Percentiles rank a stretch among this genome's conserved stretches.
Conservation (phyloP, 805 yeast species). For the Candida easanensis region DNA sequence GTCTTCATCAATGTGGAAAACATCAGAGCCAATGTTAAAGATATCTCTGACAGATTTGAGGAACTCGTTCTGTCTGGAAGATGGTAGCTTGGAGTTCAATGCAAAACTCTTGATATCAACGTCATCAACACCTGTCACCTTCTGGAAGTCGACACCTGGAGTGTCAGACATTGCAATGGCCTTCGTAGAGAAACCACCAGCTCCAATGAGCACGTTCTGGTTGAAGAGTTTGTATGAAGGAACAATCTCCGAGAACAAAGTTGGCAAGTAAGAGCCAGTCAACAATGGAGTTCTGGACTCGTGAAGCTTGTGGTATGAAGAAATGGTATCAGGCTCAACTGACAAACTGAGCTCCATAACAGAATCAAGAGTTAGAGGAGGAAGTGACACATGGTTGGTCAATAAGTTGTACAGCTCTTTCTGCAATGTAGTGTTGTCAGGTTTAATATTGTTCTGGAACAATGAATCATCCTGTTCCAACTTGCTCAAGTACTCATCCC, state of each 20-base stretch:
- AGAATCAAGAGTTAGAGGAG: conserved; percentile 46
- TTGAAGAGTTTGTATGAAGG: conserved; percentile 59
- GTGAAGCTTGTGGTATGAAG: conserved; percentile 41
- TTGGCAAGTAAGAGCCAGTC: conserved; percentile 62
- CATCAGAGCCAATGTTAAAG: conserved; percentile 56
- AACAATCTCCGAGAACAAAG: conserved; percentile 56
- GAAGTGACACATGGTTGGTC: conserved; percentile 37
- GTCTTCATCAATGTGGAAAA: conserved; percentile 53
- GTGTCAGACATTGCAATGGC: not conserved
- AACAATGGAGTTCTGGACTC: conserved; percentile 54
- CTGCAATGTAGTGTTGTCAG: conserved; percentile 32
- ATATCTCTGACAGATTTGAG: conserved; percentile 59
- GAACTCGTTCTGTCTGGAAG: conserved; percentile 44
- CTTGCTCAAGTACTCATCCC: conserved; percentile 68
- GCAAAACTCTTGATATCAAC: conserved; percentile 36
- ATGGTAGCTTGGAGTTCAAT: conserved; percentile 23
- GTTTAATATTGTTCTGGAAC: conserved; percentile 22
- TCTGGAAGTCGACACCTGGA: conserved; percentile 11
- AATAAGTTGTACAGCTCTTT: conserved; percentile 44
- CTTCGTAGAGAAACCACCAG: conserved; percentile 40
- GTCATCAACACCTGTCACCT: conserved; percentile 45
- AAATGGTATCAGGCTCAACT: conserved; percentile 58
- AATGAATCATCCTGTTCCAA: conserved; percentile 40
- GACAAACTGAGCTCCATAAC: conserved; percentile 63
- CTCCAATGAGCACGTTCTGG: conserved; percentile 48